A percentile compares a stretch with the other conserved stretches of the same genome.
Evolutionary conservation across 192 early-diverging fungal genomes (phyloP).

Genomic region (Rhizophlyctis rosea): DNA sequence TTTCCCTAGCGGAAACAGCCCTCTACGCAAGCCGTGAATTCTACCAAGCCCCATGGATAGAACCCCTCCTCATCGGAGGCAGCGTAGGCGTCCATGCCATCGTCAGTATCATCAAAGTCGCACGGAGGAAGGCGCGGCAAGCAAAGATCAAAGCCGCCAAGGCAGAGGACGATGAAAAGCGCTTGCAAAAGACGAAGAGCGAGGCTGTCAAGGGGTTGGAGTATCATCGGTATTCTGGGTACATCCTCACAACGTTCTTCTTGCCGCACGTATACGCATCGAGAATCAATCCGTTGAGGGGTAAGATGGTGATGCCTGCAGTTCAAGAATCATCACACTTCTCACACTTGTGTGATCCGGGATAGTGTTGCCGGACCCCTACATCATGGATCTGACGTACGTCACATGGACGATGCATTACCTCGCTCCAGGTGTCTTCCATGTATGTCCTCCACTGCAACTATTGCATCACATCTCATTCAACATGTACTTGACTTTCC

Average conservation of each 20-base stretch:
- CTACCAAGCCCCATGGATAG: slow-evolving; percentile 24
- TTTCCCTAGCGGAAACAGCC: slow-evolving; percentile 14
- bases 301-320: slow-evolving; percentile 5
- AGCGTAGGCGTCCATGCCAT: slow-evolving; percentile 11
- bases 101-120: neutral
- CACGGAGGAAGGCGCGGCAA: neutral
- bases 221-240: slow-evolving; percentile 19
- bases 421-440: no score
- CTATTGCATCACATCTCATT: neutral
- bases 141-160: neutral
- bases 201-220: slow-evolving; percentile 9
- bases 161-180: neutral
- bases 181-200: neutral
- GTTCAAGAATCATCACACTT: neutral
- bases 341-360: neutral
- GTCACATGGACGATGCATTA: slow-evolving; percentile 11
- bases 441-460: no score
- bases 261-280: slow-evolving; percentile 20
- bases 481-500: no score
- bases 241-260: slow-evolving; percentile 14
- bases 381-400: slow-evolving; percentile 26
- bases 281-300: slow-evolving; percentile 11
- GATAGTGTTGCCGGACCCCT: slow-evolving; percentile 14
- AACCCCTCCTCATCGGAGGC: slow-evolving; percentile 17
- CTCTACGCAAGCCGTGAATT: slow-evolving; percentile 17